These are phyloP conservation scores for Ascochyta rabiei DNA, from an alignment of 2,329 filamentous ascomycete genomes.

Conservation along the genomic window DNA sequence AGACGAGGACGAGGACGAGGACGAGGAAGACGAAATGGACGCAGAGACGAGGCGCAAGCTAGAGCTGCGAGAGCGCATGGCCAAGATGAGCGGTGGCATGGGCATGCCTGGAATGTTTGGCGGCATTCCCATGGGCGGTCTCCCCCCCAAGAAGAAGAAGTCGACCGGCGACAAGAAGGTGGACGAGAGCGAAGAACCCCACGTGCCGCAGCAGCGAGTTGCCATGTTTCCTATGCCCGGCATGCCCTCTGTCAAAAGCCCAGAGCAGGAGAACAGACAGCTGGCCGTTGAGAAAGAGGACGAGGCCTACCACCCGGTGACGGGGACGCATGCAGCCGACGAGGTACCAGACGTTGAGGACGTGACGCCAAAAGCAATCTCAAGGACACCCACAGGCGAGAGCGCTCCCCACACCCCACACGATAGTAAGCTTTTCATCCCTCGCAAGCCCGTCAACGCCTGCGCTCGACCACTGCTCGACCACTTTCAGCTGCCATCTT, in stretches of 20 bases:
- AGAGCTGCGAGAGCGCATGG: slow-evolving; percentile 93
- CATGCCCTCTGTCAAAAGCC: slow-evolving; percentile 64
- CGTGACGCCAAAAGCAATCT: slow-evolving; percentile 50
- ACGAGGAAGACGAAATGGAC: slow-evolving; percentile 84
- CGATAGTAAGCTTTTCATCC: slow-evolving; percentile 58
- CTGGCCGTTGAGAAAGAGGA: slow-evolving; percentile 61
- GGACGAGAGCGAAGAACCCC: slow-evolving; percentile 43
- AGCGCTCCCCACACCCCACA: slow-evolving; percentile 52
- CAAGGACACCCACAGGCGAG: slow-evolving; percentile 46
- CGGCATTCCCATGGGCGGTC: slow-evolving; percentile 66
- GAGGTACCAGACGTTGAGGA: slow-evolving; percentile 63
- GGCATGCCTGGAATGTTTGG: slow-evolving; percentile 93
- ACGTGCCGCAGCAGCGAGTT: slow-evolving; percentile 50
- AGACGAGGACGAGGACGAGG: slow-evolving; percentile 63
- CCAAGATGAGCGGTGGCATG: slow-evolving; percentile 98
- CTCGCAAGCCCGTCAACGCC: slow-evolving; percentile 42
- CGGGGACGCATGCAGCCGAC: slow-evolving; percentile 50
- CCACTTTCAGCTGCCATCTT: slow-evolving; percentile 32
- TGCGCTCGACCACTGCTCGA: slow-evolving; percentile 26
- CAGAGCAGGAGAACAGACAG: slow-evolving; percentile 53
- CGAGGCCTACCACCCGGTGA: slow-evolving; percentile 49
- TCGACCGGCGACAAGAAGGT: slow-evolving; percentile 45
- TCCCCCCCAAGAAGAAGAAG: slow-evolving; percentile 58
- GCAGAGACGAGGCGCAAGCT: slow-evolving; percentile 84
- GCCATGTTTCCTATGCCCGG: slow-evolving; percentile 72